Evolutionary conservation across 306 rosid species (phyloP), one percentile per base, ranked within the genome.

Genomic region (Cicer judaicum): DNA sequence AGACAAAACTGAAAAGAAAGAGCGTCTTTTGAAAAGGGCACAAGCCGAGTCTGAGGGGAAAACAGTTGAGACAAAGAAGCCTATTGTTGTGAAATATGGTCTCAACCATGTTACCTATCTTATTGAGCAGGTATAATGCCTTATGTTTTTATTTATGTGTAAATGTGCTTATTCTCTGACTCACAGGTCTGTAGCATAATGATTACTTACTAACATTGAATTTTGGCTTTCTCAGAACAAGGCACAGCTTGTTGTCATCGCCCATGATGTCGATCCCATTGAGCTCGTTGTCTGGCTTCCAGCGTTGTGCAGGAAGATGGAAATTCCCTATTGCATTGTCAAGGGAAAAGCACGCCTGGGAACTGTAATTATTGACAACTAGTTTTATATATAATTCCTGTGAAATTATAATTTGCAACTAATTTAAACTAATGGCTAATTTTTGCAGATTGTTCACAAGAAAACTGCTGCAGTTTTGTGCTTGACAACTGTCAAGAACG

Each of bases 261-360:
- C 92, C 3, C 95, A 89, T 44, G 94, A 91, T 24, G 97, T 91
- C n/a, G 95, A 91, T 79, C 95, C 95, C 10, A 89, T 91, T 2
- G 97, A 91, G 73, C 80, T 91, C 59, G 92, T 88, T 0, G 95
- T 91, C 2, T 91, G 97, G 97, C 92, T 91, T 36, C 95, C 92
- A 6, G 91, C 92, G 2, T 61, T 87, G 78, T 91, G 97, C 82
- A 89, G 92, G 73, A 89, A 87, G 84, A 91, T 91, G 97, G 92
- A 89, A 80, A 91, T 89, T 46, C 95, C 97, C 0, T 89, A 87
- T 73, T 91, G 92, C 84, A 89, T 91, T 80, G 92, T 89, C 61
- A 91, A 91, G 87, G 97, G 97, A 14, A 89, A 91, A 75, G 85
- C 97, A 10, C 89, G 91, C 6, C 46, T 91, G 50, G 92, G 97